Percentiles rank a stretch among this genome's conserved stretches.
Conservation (phyloP, 148 eudicot species). For the Chenopodium formosanum region DNA sequence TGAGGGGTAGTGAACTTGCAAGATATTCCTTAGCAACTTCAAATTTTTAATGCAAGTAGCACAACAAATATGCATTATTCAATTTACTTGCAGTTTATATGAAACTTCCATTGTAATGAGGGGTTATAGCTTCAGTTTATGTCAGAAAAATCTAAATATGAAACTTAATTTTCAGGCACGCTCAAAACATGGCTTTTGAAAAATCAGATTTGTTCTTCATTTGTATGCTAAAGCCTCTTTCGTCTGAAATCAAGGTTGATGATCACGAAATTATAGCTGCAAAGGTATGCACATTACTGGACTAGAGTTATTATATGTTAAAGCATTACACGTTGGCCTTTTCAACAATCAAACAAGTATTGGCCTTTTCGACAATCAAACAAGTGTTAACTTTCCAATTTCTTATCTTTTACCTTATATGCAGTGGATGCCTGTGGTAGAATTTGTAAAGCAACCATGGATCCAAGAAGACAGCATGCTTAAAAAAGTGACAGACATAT, state of each 20-base stretch:
- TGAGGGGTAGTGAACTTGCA: neutral
- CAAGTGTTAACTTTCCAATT: neutral
- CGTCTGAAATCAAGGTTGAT: slow-evolving; percentile 61
- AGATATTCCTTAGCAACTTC: too few relatives aligned
- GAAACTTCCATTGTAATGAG: neutral
- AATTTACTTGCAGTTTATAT: neutral
- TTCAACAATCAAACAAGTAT: neutral
- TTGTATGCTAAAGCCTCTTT: slow-evolving; percentile 70
- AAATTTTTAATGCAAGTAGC: neutral
- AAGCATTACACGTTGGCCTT: neutral
- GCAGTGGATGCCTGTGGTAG: slow-evolving; percentile 91
- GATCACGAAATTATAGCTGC: slow-evolving; percentile 81
- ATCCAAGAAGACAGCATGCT: slow-evolving; percentile 71
- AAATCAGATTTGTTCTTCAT: slow-evolving; percentile 92
- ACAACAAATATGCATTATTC: neutral
- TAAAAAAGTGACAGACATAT: slow-evolving; percentile 67
- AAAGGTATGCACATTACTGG: slow-evolving; percentile 43
- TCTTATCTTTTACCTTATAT: neutral
- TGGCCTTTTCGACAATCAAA: neutral
- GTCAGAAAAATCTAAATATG: neutral
- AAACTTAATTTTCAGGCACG: slow-evolving; percentile 51
- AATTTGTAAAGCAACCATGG: slow-evolving; percentile 68
- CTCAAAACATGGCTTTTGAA: slow-evolving; percentile 78
- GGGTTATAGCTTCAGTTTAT: neutral
- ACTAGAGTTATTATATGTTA: neutral